Evolutionary conservation across 2,329 filamentous ascomycete species (phyloP).

Genomic region (Cercospora nicotianae): DNA sequence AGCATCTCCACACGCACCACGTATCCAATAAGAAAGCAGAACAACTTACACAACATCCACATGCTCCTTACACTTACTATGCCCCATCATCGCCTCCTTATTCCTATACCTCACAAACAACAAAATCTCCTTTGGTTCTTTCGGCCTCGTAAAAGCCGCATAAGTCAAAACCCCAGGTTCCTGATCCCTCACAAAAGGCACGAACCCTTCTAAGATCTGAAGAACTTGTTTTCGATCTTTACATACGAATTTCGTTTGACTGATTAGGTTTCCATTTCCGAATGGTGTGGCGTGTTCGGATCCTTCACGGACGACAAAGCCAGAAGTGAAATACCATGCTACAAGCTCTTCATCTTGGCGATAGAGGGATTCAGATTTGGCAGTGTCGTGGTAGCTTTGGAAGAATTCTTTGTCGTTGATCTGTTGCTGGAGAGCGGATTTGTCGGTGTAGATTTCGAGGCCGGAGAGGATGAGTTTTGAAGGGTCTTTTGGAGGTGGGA

Average conservation of each 20-base stretch:
- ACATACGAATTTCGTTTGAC: slow-evolving; percentile 25
- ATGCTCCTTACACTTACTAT: slow-evolving; percentile 30
- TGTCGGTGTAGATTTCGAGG: slow-evolving; percentile 33
- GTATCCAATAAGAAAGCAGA: neutral
- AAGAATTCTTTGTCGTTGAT: slow-evolving; percentile 33
- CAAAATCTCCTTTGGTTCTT: slow-evolving; percentile 30
- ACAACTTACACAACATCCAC: slow-evolving; percentile 25
- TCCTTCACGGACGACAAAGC: slow-evolving; percentile 27
- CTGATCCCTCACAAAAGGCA: slow-evolving; percentile 20
- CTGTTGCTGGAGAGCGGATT: slow-evolving; percentile 29
- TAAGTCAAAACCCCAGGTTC: slow-evolving; percentile 33
- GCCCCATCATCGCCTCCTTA: slow-evolving; percentile 20
- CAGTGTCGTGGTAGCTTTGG: slow-evolving; percentile 30
- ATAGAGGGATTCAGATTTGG: slow-evolving; percentile 27
- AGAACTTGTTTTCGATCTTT: slow-evolving; percentile 10
- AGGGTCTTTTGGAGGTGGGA: slow-evolving; percentile 19
- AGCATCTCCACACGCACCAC: neutral
- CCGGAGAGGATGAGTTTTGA: slow-evolving; percentile 24
- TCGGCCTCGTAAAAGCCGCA: slow-evolving; percentile 31
- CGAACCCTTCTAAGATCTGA: slow-evolving; percentile 8
- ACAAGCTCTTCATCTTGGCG: slow-evolving; percentile 27
- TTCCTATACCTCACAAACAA: slow-evolving; percentile 31
- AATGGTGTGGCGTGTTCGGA: slow-evolving; percentile 10
- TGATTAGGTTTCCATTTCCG: slow-evolving; percentile 21
- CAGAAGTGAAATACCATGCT: slow-evolving; percentile 30